Evolutionary conservation across 2,329 filamentous ascomycete species (phyloP).

Genomic region (Pezicula rhizophila): DNA sequence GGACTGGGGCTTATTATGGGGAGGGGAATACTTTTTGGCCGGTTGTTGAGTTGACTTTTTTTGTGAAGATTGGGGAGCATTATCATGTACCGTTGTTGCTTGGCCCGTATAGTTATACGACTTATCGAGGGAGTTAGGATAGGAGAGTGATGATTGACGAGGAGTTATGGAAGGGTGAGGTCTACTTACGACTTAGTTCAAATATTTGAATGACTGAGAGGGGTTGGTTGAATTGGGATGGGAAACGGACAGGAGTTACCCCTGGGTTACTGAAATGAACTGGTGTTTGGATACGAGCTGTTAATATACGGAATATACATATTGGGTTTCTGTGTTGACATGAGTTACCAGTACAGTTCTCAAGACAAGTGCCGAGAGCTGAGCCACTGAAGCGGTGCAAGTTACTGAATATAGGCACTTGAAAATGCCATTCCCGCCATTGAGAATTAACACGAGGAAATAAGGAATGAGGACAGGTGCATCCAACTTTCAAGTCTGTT

Average conservation of each 20-base stretch:
- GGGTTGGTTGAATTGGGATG: no score
- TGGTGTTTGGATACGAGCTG: no score
- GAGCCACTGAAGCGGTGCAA: no score
- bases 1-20: slow-evolving; percentile 67
- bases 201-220: neutral
- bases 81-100: slow-evolving; percentile 77
- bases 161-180: neutral
- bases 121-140: slow-evolving; percentile 66
- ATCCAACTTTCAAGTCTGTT: neutral
- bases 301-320: no score
- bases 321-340: no score
- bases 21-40: slow-evolving; percentile 52
- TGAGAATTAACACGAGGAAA: no score
- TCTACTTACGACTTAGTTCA: neutral
- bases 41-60: slow-evolving; percentile 49
- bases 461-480: neutral
- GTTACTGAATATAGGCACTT: neutral
- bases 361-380: no score
- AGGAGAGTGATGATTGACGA: neutral
- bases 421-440: no score
- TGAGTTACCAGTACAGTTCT: no score
- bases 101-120: slow-evolving; percentile 75
- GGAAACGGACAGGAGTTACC: no score
- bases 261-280: no score
- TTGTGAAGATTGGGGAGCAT: slow-evolving; percentile 50